These are phyloP conservation scores for Mucor racemosus DNA, from an alignment of 371 early-diverging fungal species.

Conservation along the genomic window DNA sequence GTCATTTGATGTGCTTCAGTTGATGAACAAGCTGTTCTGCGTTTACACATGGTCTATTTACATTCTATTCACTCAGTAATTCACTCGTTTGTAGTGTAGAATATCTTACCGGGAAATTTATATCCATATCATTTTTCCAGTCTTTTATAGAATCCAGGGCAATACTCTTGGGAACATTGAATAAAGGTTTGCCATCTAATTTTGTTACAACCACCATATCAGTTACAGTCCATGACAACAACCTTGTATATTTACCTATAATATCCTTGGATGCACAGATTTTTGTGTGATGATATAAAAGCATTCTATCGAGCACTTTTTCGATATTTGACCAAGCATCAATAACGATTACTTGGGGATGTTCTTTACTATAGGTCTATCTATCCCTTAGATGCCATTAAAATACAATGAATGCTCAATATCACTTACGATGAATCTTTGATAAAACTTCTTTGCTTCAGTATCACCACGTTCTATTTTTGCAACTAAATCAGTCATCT, in stretches of 20 bases:
- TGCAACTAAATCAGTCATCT: constrained; percentile 50
- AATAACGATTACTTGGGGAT: constrained; percentile 41
- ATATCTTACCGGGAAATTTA: constrained; percentile 39
- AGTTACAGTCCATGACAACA: too few species aligned
- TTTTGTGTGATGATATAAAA: constrained; percentile 30
- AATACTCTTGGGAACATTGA: constrained; percentile 35
- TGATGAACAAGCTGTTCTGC: constrained; percentile 49
- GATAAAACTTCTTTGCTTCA: constrained; percentile 31
- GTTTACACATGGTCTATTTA: constrained; percentile 48
- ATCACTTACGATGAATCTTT: constrained; percentile 38
- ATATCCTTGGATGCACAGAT: constrained; percentile 12
- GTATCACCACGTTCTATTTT: constrained; percentile 40
- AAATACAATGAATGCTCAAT: not conserved
- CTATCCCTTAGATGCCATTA: not conserved
- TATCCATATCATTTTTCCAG: constrained; percentile 19
- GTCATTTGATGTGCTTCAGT: constrained; percentile 53
- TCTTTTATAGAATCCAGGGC: constrained; percentile 25
- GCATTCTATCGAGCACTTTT: constrained; percentile 41
- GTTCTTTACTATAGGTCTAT: constrained; percentile 33
- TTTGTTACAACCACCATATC: not conserved
- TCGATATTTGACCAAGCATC: constrained; percentile 48
- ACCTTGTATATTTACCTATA: constrained; percentile 12
- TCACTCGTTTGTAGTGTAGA: not conserved
- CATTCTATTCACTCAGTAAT: not conserved
- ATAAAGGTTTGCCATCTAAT: constrained; percentile 27